These are phyloP conservation scores for Sporobolomyces roseus DNA, from an alignment of 768 basidiomycete species.

Conservation along the genomic window DNA sequence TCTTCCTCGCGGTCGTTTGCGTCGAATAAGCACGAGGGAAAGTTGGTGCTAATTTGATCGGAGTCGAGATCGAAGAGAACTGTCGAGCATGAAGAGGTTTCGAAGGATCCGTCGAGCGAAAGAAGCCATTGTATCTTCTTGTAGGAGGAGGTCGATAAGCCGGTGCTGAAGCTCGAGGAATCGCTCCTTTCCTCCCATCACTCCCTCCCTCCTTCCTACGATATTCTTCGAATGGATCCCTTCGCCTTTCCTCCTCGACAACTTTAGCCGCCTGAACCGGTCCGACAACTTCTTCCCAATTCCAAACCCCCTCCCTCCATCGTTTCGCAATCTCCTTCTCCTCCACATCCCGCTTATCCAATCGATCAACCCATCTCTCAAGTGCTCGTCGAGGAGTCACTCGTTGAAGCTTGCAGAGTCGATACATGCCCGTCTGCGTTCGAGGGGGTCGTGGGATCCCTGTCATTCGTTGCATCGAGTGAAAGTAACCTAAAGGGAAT, in stretches of 20 bases:
- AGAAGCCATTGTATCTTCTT: background rate
- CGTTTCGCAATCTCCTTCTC: background rate
- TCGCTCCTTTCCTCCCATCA: background rate
- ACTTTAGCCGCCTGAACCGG: background rate
- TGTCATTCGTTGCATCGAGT: background rate
- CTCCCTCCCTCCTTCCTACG: background rate
- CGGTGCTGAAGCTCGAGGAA: constrained; percentile 1
- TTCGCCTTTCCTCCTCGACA: background rate
- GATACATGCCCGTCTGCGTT: background rate
- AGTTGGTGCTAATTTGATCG: background rate
- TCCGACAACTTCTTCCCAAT: background rate
- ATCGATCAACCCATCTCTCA: background rate
- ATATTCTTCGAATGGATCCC: background rate
- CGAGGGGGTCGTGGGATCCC: background rate
- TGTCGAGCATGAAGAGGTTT: background rate
- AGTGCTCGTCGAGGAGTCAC: background rate
- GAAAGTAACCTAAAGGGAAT: background rate
- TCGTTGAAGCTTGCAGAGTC: too few species aligned
- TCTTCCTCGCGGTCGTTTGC: background rate
- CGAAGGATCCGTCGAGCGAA: background rate
- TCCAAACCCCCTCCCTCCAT: background rate
- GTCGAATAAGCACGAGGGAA: background rate
- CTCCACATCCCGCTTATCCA: background rate
- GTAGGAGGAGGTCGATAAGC: background rate
- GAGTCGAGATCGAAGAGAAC: background rate